Percentiles rank a stretch among this genome's conserved stretches.
Conservation (phyloP, 192 early-diverging fungal species). For the Dissophora globulifera region DNA sequence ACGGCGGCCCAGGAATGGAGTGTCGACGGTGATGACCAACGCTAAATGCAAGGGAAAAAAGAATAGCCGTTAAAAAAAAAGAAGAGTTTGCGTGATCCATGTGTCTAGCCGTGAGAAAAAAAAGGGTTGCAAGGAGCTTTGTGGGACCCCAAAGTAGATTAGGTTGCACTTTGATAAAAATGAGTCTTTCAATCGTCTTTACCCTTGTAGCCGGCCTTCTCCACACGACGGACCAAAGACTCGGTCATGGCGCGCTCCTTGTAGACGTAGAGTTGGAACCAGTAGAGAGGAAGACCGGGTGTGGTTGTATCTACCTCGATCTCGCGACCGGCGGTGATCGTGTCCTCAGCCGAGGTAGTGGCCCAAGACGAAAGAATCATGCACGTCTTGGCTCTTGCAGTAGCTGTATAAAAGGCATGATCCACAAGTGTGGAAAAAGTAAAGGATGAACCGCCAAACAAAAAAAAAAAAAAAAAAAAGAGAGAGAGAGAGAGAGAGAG, state of each 20-base stretch:
- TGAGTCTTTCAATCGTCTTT: neutral
- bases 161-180: neutral
- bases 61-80: neutral
- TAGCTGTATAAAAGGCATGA: no score
- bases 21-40: slow-evolving; percentile 87
- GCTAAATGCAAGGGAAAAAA: slow-evolving; percentile 22
- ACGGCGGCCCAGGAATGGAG: slow-evolving; percentile 75
- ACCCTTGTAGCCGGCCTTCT: slow-evolving; percentile 80
- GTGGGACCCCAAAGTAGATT: no score
- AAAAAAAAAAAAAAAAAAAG: slow-evolving; percentile 2
- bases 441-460: no score
- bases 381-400: slow-evolving; percentile 85
- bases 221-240: slow-evolving; percentile 75
- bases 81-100: neutral
- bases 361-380: slow-evolving; percentile 72
- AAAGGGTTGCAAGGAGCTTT: neutral
- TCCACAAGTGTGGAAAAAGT: no score
- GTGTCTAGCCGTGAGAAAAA: neutral
- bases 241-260: slow-evolving; percentile 72
- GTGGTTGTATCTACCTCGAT: slow-evolving; percentile 7
- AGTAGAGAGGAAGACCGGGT: slow-evolving; percentile 58
- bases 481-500: neutral
- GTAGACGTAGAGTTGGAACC: slow-evolving; percentile 90
- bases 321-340: slow-evolving; percentile 56
- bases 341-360: slow-evolving; percentile 44